Evolutionary conservation across 2,329 filamentous ascomycete genomes (phyloP).

Genomic region (Aureobasidium namibiae): DNA sequence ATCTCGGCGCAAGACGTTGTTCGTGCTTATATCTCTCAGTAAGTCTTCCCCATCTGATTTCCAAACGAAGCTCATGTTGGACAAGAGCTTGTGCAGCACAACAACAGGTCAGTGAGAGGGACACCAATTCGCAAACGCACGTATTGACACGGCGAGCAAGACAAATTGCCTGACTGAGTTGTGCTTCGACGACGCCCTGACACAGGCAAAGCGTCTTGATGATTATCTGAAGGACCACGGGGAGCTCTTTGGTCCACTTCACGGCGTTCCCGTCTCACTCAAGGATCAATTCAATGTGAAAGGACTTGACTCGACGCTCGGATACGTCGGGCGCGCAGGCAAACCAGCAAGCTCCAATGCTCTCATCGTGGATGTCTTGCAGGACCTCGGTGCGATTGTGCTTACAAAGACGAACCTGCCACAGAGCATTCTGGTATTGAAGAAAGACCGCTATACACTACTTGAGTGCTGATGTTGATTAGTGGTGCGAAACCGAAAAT

Average conservation of each 20-base stretch:
- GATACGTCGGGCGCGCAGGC: slow-evolving; percentile 44
- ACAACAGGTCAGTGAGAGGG: neutral
- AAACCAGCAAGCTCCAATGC: slow-evolving; percentile 43
- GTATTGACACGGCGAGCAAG: neutral
- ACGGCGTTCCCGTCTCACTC: slow-evolving; percentile 35
- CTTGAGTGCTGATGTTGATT: slow-evolving; percentile 20
- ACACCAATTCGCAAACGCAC: neutral
- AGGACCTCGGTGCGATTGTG: slow-evolving; percentile 43
- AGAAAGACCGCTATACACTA: no score
- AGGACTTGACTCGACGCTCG: slow-evolving; percentile 43
- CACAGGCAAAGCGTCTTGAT: slow-evolving; percentile 42
- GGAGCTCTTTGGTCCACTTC: slow-evolving; percentile 25
- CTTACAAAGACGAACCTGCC: slow-evolving; percentile 46
- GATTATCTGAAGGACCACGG: slow-evolving; percentile 41
- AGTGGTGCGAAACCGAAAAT: slow-evolving; percentile 47
- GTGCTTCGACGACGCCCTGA: slow-evolving; percentile 47
- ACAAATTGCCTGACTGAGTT: slow-evolving; percentile 32
- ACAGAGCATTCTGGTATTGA: slow-evolving; percentile 41
- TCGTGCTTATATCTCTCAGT: neutral
- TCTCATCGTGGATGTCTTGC: slow-evolving; percentile 42
- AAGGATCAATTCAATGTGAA: slow-evolving; percentile 52
- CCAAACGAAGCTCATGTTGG: neutral
- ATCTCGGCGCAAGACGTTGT: neutral
- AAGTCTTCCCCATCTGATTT: neutral
- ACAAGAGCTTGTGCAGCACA: neutral